Base-by-base conservation (phyloP, 306 rosid species). In the Albizia julibrissin region DNA sequence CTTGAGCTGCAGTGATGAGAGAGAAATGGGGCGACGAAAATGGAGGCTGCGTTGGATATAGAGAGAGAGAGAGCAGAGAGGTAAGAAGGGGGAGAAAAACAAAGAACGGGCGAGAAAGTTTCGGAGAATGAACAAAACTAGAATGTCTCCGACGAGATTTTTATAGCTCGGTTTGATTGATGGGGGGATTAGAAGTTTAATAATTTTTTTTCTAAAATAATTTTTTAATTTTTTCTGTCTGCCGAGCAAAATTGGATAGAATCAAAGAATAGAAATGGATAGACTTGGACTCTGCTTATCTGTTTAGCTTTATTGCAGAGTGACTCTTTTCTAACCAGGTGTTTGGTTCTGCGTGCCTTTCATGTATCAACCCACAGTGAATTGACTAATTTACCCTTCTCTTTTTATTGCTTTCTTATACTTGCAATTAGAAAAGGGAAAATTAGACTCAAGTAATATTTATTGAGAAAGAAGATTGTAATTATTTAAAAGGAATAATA, bases 51-150 rank as follows among this genome's bases (percentile, higher is more conserved):
- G 78, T 49, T 49, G 54, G 54, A 69, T 12, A 39, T 14, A 16
- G 26, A 66, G 46, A 69, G 50, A 37, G 29, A 67, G 49, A 39
- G 50, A 8, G 27, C 29, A 39, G 50, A 8, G 27, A 19, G 29
- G 40, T 1, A 37, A 69, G 16, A 22, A n/a, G 18, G 68, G 74
- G 4, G 19, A 69, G 52, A 81, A 29, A 22, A 46, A 68, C 26
- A 34, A 40, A 54, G 42, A 72, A 29, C 18, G 49, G 75, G 62
- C 31, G 64, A 75, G 75, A 74, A 37, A 66, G 44, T 19, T 40
- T 39, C n/a, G 27, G 78, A 54, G 85, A 75, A 84, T 70, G 83
- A 56, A 81, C 75, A 10, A 61, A 43, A 64, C 49, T 16, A 69
- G 39, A 71, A 44, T 8, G 77, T 5, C 12, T 34, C 33, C 67